Evolutionary conservation across 495 filamentous ascomycete genomes (phyloP), one percentile per base, ranked within the genome.

Genomic region (Aspergillus homomorphus): DNA sequence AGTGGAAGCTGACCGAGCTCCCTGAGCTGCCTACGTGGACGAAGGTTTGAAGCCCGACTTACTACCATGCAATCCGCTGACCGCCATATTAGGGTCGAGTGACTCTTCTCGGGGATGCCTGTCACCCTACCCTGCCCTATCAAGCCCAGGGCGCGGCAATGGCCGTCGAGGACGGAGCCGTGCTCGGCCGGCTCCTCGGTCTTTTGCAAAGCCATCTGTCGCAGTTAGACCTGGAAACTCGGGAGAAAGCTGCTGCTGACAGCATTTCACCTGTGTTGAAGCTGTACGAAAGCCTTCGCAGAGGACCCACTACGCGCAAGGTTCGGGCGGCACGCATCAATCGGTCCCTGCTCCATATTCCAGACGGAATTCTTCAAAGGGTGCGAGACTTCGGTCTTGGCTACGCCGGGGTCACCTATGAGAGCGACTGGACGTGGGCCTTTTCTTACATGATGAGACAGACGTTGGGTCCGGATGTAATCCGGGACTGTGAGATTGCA

Each of bases 1-100:
- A 86, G 59, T 88, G 85, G 85, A 78, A 81, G 50, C 71, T 88
- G 1, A 81, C 78, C 58, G 80, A 85, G 56, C 69, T 81, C 6
- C 64, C 73, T 0, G 75, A 75, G 24, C 65, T 84, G 2, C 57
- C 74, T 10, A 69, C 61, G 9, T 86, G 82, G 67, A 62, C 59
- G 4, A 62, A 51, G 80, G 72, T 76, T 6, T 74, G 76, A 42
- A 20, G 20, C 12, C 1, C 28, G 21, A 4, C 19, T 21, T 45
- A 63, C 72, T 5, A 5, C 1, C 7, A 33, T 19, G 38, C 12
- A n/a, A 26, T 3, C n/a, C 15, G 19, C 52, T 57, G 30, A 60
- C 18, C 10, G 12, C 22, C 4, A 19, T 0, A 12, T n/a, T 9
- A 73, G 77, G 44, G 78, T 64, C 8, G 72, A 65, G 46, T 83